Base-by-base conservation (phyloP, 169 alveolate species). In the Theileria luwenshuni region DNA sequence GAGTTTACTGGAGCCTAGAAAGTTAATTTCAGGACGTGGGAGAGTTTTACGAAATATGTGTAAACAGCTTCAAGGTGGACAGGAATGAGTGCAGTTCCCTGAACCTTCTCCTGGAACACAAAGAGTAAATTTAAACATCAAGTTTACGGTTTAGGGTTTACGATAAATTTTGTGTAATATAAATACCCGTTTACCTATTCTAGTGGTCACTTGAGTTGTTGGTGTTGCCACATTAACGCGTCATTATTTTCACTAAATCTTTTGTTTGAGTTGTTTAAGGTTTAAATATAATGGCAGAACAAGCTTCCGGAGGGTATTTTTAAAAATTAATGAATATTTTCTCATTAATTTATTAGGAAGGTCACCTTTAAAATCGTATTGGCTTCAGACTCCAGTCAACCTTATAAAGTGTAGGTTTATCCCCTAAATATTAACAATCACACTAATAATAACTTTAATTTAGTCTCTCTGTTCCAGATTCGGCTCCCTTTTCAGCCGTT, bases 401-500 rank as follows among this genome's bases (percentile, higher is more conserved):
- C 89, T n/a, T 81, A 28, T 63, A 81, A 81, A 65, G 89, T 81
- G 89, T 81, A 64, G 17, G 89, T 30, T 17, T 0, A 3, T 17
- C 1, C 32, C 5, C 3, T 6, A 7, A 8, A n/a, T 10, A 19
- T 19, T 28, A n/a, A 0, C n/a, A 21, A 12, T 33, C 19, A 49
- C 23, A 49, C 3, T 49, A 21, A 49, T 49, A 8, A 49, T 49
- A 21, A 43, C 19, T 49, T 25, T 49, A 49, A 21, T 0, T 43
- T 21, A 81, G 89, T 28, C 84, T 91, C 23, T 64, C 83, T 27
- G 97, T 94, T 2, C 96, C 97, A 21, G 96, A 94, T 69, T 90
- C 85, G 42, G 97, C 97, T 23, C 97, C 97, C 8, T 94, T 94
- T 76, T 84, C 93, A 33, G 97, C 97, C 0, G 94, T 92, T 28